Conservation (phyloP, 768 basidiomycete genomes). For the Gymnopilus dilepis region DNA sequence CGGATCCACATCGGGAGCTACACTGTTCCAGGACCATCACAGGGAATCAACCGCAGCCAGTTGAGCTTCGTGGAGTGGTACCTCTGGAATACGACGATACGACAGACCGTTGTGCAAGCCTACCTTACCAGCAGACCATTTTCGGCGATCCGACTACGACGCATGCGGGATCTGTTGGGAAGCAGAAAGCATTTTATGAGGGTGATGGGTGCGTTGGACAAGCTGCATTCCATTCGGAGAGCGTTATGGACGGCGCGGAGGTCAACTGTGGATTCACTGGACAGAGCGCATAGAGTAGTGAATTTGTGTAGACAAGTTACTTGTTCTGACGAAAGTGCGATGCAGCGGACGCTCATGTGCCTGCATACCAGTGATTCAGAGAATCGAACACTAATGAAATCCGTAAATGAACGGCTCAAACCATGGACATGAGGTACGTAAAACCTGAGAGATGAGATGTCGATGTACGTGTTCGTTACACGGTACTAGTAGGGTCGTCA, state of each 20-base stretch:
- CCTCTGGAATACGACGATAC: not conserved
- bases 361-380: no score
- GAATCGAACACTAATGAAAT: no score
- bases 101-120: not conserved
- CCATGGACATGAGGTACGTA: no score
- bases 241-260: not conserved
- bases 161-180: not conserved
- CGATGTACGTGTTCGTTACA: no score
- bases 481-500: no score
- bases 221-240: not conserved
- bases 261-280: no score
- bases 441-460: no score
- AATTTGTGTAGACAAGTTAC: no score
- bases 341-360: no score
- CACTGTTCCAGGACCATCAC: not conserved
- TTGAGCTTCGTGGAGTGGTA: constrained; percentile 9
- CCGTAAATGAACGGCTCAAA: no score
- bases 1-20: constrained; percentile 9
- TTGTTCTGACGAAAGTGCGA: no score
- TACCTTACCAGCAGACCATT: constrained; percentile 4
- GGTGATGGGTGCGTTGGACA: not conserved
- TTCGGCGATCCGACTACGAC: constrained; percentile 7
- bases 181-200: not conserved
- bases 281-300: no score
- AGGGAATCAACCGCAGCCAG: not conserved